Percentiles rank a stretch among this genome's conserved stretches.
These are phyloP conservation scores for Penicillium psychrosexuale DNA, from an alignment of 2,329 filamentous ascomycete genomes.

Conservation along the genomic window DNA sequence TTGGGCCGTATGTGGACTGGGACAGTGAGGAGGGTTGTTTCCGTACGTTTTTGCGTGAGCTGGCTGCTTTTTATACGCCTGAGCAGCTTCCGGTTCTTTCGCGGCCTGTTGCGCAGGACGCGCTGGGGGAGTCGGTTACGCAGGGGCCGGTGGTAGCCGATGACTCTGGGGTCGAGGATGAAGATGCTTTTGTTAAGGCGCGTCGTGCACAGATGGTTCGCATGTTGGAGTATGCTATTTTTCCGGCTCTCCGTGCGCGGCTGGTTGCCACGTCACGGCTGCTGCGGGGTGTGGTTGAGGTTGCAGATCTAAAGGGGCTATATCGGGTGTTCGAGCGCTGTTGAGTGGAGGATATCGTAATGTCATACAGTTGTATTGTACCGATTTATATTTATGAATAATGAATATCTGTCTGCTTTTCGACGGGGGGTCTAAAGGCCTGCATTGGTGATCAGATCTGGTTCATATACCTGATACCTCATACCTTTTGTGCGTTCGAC, in stretches of 20 bases:
- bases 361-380: background rate
- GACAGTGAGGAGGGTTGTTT: conserved; percentile 81
- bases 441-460: background rate
- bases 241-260: conserved; percentile 80
- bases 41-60: conserved; percentile 74
- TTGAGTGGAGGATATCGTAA: conserved; percentile 43
- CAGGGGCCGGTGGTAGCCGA: conserved; percentile 8
- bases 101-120: background rate
- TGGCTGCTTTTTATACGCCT: conserved; percentile 87
- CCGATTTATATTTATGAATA: background rate
- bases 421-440: background rate
- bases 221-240: conserved; percentile 79
- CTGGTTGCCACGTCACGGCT: conserved; percentile 77
- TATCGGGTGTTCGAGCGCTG: conserved; percentile 96
- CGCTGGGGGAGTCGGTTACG: background rate
- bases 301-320: conserved; percentile 86
- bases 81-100: conserved; percentile 66
- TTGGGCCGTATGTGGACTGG: conserved; percentile 90
- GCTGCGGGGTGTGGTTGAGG: conserved; percentile 75
- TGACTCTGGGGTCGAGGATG: conserved; percentile 37
- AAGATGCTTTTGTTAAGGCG: conserved; percentile 43
- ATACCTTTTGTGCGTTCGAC: too few relatives aligned
- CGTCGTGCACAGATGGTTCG: conserved; percentile 68
- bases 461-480: too few relatives aligned
- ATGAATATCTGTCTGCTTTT: background rate